phyloP scores from a whole-genome alignment of 129 eudicot species.

The Kitagawia praeruptora region DNA sequence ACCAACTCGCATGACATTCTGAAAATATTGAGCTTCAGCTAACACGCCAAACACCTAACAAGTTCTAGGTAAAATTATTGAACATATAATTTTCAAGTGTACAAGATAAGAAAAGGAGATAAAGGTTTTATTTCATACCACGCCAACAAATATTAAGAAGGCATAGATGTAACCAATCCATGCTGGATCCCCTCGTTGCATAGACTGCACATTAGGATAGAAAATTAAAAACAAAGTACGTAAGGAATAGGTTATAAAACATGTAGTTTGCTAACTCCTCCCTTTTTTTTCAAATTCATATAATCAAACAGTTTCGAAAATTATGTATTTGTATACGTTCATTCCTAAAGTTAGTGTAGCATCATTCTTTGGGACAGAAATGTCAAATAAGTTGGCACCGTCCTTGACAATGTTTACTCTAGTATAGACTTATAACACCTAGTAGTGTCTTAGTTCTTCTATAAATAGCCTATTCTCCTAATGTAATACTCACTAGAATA shows the following conservation, averaged over 20 bases:
- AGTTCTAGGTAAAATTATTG: background rate
- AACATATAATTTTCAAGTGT: background rate
- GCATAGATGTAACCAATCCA: constrained; percentile 51
- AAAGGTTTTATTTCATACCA: constrained; percentile 25
- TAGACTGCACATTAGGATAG: constrained; percentile 31
- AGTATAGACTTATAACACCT: too few species aligned
- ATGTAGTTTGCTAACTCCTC: background rate
- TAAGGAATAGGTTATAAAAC: background rate
- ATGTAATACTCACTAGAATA: too few species aligned
- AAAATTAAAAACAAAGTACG: background rate
- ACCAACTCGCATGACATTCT: constrained; percentile 99
- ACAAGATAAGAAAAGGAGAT: background rate
- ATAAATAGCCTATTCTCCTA: too few species aligned
- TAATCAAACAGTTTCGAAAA: background rate
- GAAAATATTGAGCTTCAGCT: constrained; percentile 91
- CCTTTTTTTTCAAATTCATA: background rate
- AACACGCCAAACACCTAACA: constrained; percentile 77
- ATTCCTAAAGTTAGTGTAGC: background rate
- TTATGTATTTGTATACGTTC: background rate
- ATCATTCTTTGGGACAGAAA: background rate
- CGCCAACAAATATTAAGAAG: constrained; percentile 36
- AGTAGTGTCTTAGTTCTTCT: too few species aligned
- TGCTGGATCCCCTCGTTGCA: constrained; percentile 42
- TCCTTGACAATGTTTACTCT: too few species aligned
- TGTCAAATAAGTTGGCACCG: too few species aligned